Base-by-base conservation (phyloP, 179 eudicot genomes). In the Heliamphora pulchella region DNA sequence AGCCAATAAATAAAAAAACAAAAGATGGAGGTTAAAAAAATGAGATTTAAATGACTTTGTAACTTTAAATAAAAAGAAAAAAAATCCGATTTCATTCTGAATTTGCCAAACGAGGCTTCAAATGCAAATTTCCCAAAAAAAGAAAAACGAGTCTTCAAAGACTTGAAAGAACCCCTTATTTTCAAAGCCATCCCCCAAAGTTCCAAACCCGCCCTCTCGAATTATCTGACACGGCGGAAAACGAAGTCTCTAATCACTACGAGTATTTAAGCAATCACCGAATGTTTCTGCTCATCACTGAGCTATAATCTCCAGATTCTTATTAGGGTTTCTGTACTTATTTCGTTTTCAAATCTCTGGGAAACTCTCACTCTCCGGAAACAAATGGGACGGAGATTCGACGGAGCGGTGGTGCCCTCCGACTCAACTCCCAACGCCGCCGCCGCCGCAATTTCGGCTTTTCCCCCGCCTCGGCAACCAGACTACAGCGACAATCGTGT, bases 401-500 rank as follows among this genome's bases (percentile, higher is more conserved):
- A 62, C 58, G 82, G 61, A 59, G 48, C 77, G 67, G 66, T 54
- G 13, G 72, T 13, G 20, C 61, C 31, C 55, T 57, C 74, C 4
- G 7, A 39, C 20, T 6, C 47, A 9, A 15, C 67, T 43, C 5
- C 22, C 80, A 39, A 44, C 74, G 78, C 57, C 73, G 55, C 74
- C 13, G 22, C 74, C 31, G 14, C 22, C 2, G 14, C 54, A 0
- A 57, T 10, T n/a, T 18, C 46, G 66, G 14, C 68, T n/a, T 15
- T 50, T 22, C 71, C 77, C 5, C 41, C 75, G 10, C 71, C 72
- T 67, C 57, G 54, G 71, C 75, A 15, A 67, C 74, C 74, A 5
- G 68, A 75, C 71, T 81, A 81, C 69, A 64, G 11, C 47, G 71
- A 31, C 75, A 3, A 39, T 7, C 59, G 71, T 20, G 69, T 81